Conservation (phyloP, 2,329 filamentous ascomycete genomes). For the Xylaria sp. region DNA sequence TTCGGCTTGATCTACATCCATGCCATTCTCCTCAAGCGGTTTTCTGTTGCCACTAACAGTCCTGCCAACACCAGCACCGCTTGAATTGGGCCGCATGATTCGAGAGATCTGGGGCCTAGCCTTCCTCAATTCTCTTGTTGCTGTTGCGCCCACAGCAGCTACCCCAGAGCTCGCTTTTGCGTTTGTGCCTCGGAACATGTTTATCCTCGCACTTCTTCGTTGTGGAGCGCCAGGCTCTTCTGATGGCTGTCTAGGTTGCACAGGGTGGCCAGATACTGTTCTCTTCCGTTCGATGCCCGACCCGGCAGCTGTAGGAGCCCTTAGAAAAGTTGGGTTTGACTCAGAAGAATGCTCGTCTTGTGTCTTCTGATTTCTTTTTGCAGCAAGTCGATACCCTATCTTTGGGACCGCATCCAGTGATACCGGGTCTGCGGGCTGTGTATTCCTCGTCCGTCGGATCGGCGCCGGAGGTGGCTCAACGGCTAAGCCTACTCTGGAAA, state of each 20-base stretch:
- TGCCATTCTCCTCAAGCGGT: slow-evolving; percentile 70
- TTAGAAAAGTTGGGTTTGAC: slow-evolving; percentile 51
- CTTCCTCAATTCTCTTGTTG: slow-evolving; percentile 82
- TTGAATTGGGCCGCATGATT: slow-evolving; percentile 72
- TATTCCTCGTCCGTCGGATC: slow-evolving; percentile 63
- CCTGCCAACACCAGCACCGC: slow-evolving; percentile 78
- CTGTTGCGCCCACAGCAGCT: slow-evolving; percentile 66
- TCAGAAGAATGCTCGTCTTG: slow-evolving; percentile 58
- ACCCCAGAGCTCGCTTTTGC: slow-evolving; percentile 70
- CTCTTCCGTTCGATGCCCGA: slow-evolving; percentile 78
- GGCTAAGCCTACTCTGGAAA: slow-evolving; percentile 47
- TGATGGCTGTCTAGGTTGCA: slow-evolving; percentile 61
- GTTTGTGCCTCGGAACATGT: slow-evolving; percentile 74
- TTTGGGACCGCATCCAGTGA: slow-evolving; percentile 69
- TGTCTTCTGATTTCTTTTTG: slow-evolving; percentile 52
- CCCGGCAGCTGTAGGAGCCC: slow-evolving; percentile 53
- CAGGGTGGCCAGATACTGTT: slow-evolving; percentile 87
- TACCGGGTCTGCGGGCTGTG: slow-evolving; percentile 62
- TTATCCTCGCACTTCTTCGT: slow-evolving; percentile 77
- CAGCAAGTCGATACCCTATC: slow-evolving; percentile 67
- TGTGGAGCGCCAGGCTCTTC: slow-evolving; percentile 72
- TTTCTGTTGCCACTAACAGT: slow-evolving; percentile 93
- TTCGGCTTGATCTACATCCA: slow-evolving; percentile 77
- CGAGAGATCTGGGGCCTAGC: slow-evolving; percentile 77
- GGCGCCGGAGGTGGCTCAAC: slow-evolving; percentile 64